Conservation (phyloP, 805 yeast genomes). For the Barnettozyma vustinii region DNA sequence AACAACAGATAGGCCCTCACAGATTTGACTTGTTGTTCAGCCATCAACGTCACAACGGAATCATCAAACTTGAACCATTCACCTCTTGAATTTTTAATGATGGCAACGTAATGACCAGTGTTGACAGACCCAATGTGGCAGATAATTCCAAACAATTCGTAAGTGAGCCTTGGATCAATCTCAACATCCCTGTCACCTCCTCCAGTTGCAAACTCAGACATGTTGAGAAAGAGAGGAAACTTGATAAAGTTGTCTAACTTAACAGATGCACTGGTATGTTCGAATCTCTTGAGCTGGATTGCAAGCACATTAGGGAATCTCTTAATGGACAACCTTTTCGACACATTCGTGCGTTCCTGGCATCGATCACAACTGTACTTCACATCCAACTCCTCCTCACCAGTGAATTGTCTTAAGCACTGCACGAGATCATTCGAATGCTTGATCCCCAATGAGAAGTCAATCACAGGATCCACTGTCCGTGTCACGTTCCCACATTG, state of each 20-base stretch:
- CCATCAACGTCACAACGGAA: conserved; percentile 64
- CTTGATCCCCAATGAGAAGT: conserved; percentile 72
- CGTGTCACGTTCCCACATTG: conserved; percentile 52
- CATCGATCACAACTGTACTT: conserved; percentile 69
- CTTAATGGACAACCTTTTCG: conserved; percentile 64
- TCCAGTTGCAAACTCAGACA: conserved; percentile 49
- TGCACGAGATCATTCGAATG: conserved; percentile 43
- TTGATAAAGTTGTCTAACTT: conserved; percentile 73
- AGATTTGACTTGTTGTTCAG: conserved; percentile 58
- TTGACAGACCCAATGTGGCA: conserved; percentile 90
- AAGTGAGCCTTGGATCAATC: conserved; percentile 39
- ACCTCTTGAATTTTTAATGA: conserved; percentile 65
- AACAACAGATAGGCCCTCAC: conserved; percentile 79
- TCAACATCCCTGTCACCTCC: conserved; percentile 3
- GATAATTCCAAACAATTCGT: conserved; percentile 82
- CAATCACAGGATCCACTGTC: conserved; percentile 86
- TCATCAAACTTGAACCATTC: conserved; percentile 93
- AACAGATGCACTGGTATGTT: conserved; percentile 33
- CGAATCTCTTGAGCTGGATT: conserved; percentile 74
- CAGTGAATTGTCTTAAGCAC: conserved; percentile 74
- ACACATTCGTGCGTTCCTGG: conserved; percentile 53
- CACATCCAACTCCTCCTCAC: conserved; percentile 69
- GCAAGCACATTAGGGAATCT: conserved; percentile 73
- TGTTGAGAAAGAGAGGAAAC: conserved; percentile 68
- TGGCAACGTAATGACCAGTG: conserved; percentile 90